Conservation (phyloP, 805 yeast species). For the Naumovozyma castellii region DNA sequence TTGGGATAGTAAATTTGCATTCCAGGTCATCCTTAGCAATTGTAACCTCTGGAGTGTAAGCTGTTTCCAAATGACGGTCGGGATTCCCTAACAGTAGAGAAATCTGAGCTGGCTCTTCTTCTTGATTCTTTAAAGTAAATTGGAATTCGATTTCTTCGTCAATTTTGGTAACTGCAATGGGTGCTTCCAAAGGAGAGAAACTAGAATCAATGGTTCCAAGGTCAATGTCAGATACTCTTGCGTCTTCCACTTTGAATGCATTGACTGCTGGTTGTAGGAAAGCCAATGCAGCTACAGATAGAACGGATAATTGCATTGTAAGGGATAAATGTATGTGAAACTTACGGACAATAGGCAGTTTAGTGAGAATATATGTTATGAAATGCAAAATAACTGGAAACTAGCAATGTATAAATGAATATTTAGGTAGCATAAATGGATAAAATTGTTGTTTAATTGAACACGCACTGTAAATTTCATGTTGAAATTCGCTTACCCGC, state of each 20-base stretch:
- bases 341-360: neutral
- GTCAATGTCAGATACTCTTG: constrained; percentile 1
- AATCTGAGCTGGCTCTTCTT: constrained; percentile 15
- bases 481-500: neutral
- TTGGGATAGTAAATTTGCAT: neutral
- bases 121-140: constrained; percentile 11
- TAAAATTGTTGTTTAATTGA: neutral
- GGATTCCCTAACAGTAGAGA: constrained; percentile 21
- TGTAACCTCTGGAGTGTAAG: constrained; percentile 9
- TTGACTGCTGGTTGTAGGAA: neutral
- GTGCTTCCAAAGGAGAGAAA: constrained; percentile 4
- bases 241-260: constrained; percentile 6
- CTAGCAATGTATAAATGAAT: neutral
- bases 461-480: neutral
- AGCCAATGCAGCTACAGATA: neutral
- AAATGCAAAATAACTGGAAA: no score
- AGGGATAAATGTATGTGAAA: neutral
- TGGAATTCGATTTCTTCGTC: constrained; percentile 14
- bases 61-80: constrained; percentile 16
- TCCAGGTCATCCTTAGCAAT: constrained; percentile 10
- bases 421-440: no score
- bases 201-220: constrained; percentile 7
- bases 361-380: no score
- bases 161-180: constrained; percentile 8
- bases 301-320: neutral